Conservation (phyloP, 257 asterid species). For the Capsicum baccatum region DNA sequence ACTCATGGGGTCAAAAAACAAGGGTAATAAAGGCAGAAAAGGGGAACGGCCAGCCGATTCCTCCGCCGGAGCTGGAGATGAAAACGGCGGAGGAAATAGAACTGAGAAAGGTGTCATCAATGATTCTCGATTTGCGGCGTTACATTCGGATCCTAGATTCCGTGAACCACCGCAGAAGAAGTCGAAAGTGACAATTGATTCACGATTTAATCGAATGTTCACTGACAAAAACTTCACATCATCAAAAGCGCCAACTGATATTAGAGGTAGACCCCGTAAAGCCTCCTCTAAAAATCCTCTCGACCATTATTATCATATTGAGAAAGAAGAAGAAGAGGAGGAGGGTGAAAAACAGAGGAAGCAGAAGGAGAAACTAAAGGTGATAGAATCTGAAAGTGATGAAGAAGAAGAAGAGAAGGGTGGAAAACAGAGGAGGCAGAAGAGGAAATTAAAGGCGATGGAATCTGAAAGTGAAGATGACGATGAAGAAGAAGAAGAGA, state of each 20-base stretch:
- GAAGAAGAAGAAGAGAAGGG: constrained; percentile 35
- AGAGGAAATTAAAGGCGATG: too few relatives aligned
- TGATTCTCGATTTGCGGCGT: constrained; percentile 77
- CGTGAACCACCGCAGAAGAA: constrained; percentile 71
- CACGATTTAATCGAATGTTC: constrained; percentile 70
- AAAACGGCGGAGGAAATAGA: constrained; percentile 31
- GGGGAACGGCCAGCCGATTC: constrained; percentile 21
- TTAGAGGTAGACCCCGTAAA: constrained; percentile 71
- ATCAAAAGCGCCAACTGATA: constrained; percentile 68
- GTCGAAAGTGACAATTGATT: constrained; percentile 74
- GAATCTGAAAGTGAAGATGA: constrained; percentile 34
- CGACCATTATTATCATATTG: constrained; percentile 64
- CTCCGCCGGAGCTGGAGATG: background rate
- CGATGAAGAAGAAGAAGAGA: constrained; percentile 13
- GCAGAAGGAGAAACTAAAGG: constrained; percentile 31
- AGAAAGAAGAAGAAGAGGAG: constrained; percentile 38
- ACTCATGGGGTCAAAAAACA: constrained; percentile 52
- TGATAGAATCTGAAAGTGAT: constrained; percentile 36
- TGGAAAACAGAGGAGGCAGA: background rate
- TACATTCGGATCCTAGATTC: constrained; percentile 87
- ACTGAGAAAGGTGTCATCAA: constrained; percentile 43
- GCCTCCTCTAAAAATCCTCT: constrained; percentile 45
- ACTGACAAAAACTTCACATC: constrained; percentile 57
- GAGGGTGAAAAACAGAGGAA: constrained; percentile 22
- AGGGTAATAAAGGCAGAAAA: constrained; percentile 40